Evolutionary conservation across 495 filamentous ascomycete genomes (phyloP).

Genomic region (Halenospora varia): DNA sequence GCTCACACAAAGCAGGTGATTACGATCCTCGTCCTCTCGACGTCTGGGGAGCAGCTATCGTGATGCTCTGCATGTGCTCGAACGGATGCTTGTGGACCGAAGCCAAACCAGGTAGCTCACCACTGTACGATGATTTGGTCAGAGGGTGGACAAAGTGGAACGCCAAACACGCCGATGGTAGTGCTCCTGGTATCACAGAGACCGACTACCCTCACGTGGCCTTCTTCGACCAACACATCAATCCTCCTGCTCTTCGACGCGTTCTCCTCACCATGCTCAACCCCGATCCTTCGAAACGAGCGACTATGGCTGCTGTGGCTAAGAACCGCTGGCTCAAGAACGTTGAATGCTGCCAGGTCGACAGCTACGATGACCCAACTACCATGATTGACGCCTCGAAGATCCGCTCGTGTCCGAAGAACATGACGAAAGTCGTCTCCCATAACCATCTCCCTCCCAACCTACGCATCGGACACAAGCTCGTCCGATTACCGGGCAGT

Average conservation of each 20-base stretch:
- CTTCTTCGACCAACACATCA: slow-evolving; percentile 37
- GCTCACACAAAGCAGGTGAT: slow-evolving; percentile 31
- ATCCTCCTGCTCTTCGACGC: slow-evolving; percentile 46
- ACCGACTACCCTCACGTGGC: slow-evolving; percentile 48
- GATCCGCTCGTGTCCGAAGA: background rate
- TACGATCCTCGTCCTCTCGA: slow-evolving; percentile 76
- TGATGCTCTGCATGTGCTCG: slow-evolving; percentile 65
- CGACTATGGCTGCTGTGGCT: slow-evolving; percentile 57
- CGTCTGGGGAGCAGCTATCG: slow-evolving; percentile 74
- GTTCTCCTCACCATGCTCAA: slow-evolving; percentile 74
- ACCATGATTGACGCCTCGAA: slow-evolving; percentile 44
- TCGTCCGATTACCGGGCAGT: slow-evolving; percentile 18
- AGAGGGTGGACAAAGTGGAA: slow-evolving; percentile 61
- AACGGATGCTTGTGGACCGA: slow-evolving; percentile 61
- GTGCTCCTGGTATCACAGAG: slow-evolving; percentile 35
- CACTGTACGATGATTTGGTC: slow-evolving; percentile 53
- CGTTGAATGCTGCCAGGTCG: slow-evolving; percentile 68
- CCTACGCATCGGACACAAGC: slow-evolving; percentile 6
- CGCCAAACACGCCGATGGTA: slow-evolving; percentile 40
- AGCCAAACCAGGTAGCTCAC: slow-evolving; percentile 41
- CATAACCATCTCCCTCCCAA: slow-evolving; percentile 25
- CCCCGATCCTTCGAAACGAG: slow-evolving; percentile 61
- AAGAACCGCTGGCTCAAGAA: slow-evolving; percentile 59
- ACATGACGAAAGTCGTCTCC: slow-evolving; percentile 11
- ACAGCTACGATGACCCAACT: slow-evolving; percentile 51